phyloP scores from a whole-genome alignment of 371 early-diverging fungal species.

The Capillidium heterosporum region DNA sequence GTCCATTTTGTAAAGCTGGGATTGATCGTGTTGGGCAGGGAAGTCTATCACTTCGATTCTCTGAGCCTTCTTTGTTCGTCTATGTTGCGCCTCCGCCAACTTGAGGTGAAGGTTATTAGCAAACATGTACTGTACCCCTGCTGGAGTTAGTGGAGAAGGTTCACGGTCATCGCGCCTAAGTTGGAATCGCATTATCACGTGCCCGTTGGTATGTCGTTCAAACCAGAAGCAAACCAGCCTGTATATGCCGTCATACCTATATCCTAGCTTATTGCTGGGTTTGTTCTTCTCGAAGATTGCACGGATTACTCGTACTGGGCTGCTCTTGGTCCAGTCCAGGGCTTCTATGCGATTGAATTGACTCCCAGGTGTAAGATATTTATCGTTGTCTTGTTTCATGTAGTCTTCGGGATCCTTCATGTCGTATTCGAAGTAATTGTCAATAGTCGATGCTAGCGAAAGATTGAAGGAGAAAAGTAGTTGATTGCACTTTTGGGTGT shows the following conservation, averaged over 20 bases:
- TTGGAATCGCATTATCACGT: slow-evolving; percentile 19
- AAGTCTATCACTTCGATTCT: too few species aligned
- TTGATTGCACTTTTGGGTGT: slow-evolving; percentile 25
- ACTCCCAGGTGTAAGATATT: slow-evolving; percentile 20
- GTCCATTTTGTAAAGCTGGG: too few species aligned
- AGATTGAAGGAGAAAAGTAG: slow-evolving; percentile 20
- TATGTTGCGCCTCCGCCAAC: background rate
- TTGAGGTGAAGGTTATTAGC: background rate
- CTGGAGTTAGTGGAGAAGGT: slow-evolving; percentile 38
- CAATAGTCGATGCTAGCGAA: slow-evolving; percentile 30
- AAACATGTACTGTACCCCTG: slow-evolving; percentile 20
- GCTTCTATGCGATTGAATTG: slow-evolving; percentile 27
- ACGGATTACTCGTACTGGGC: slow-evolving; percentile 34
- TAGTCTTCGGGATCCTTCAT: too few species aligned
- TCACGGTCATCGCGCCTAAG: slow-evolving; percentile 41
- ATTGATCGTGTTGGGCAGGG: too few species aligned
- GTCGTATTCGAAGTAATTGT: too few species aligned
- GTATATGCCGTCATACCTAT: slow-evolving; percentile 45
- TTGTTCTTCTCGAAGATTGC: too few species aligned
- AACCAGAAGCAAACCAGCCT: slow-evolving; percentile 40
- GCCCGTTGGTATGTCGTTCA: slow-evolving; percentile 12
- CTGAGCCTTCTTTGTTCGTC: too few species aligned
- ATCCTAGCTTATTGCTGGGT: slow-evolving; percentile 24
- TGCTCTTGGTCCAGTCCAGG: slow-evolving; percentile 27
- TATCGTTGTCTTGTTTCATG: too few species aligned